A percentile compares a stretch with the other conserved stretches of the same genome.
phyloP scores from a whole-genome alignment of 2,329 filamentous ascomycete genomes.

The Cordyceps cicadae region DNA sequence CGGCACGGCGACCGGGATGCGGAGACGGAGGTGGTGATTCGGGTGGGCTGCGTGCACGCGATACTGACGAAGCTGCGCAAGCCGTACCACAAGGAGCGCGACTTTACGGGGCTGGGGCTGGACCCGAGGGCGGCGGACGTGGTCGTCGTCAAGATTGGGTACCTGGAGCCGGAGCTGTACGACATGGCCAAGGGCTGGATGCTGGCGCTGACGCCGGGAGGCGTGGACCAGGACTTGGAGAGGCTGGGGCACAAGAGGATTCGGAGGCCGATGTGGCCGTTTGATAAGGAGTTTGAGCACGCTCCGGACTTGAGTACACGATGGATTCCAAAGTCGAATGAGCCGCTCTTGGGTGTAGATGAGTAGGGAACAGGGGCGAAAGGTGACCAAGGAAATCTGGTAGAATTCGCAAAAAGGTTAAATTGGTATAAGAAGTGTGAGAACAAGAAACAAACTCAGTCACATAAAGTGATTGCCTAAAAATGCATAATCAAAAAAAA shows the following conservation, averaged over 20 bases:
- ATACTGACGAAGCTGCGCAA: constrained; percentile 45
- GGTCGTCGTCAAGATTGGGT: constrained; percentile 49
- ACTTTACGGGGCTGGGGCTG: constrained; percentile 41
- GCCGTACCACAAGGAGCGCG: constrained; percentile 44
- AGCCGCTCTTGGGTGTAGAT: constrained; percentile 14
- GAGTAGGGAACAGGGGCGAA: neutral
- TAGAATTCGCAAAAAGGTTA: too few species aligned
- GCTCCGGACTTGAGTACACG: constrained; percentile 15
- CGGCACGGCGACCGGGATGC: constrained; percentile 42
- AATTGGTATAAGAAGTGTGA: too few species aligned
- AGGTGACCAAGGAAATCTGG: neutral
- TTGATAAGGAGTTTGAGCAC: constrained; percentile 17
- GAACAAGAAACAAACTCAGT: too few species aligned
- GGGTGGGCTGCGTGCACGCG: constrained; percentile 40
- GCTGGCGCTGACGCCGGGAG: constrained; percentile 44
- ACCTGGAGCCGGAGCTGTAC: constrained; percentile 46
- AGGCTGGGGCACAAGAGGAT: constrained; percentile 41
- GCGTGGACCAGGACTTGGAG: constrained; percentile 44
- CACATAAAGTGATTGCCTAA: too few species aligned
- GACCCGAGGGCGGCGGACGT: constrained; percentile 37
- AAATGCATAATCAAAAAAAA: too few species aligned
- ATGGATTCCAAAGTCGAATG: constrained; percentile 17
- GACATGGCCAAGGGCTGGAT: constrained; percentile 47
- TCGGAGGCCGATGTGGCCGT: constrained; percentile 36
- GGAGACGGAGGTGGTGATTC: constrained; percentile 38